Base-by-base conservation (phyloP, 164 flowering plant genomes). In the Macadamia tetraphylla region DNA sequence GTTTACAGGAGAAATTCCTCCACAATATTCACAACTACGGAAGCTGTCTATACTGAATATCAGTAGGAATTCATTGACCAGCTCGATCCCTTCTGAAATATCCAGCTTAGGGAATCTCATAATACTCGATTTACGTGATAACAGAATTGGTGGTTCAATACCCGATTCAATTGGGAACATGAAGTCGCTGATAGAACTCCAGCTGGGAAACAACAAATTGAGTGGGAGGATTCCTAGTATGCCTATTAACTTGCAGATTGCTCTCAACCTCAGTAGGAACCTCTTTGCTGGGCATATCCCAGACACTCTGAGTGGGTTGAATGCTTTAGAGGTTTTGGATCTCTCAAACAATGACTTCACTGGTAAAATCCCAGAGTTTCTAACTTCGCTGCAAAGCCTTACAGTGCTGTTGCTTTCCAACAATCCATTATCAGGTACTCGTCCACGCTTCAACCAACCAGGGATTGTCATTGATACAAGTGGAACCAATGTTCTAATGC, bases 211-310 rank as follows among this genome's bases (percentile, higher is more conserved):
- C 3, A 90, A 90, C 23, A 23, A 23, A 23, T 23, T 23, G 23
- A 23, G 23, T 23, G 23, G 23, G 23, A 23, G 23, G 23, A 23
- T 23, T 23, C 23, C 23, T 23, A 23, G 23, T 23, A 23, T 23
- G 23, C 23, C 23, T 23, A 23, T 0, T 23, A 23, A 23, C 23
- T 23, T 23, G 23, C 23, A 23, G 23, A 23, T 23, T 23, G 23
- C 23, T 64, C 79, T 90, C 63, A 88, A 90, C 75, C 84, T 90
- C 64, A 90, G 96, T 70, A 63, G 67, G 66, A 90, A 90, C 73
- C 79, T 44, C 35, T 86, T 90, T 61, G 64, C 74, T 56, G 93
- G 91, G 29, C 32, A 61, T 51, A 87, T 90, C 58, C 91, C 91
- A 1, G 57, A 8, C 0, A 70, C 70, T 30, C 77, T 90, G 13